Evolutionary conservation across 768 basidiomycete species (phyloP), one percentile per base, ranked within the genome.

Genomic region (Royoungia palumana): DNA sequence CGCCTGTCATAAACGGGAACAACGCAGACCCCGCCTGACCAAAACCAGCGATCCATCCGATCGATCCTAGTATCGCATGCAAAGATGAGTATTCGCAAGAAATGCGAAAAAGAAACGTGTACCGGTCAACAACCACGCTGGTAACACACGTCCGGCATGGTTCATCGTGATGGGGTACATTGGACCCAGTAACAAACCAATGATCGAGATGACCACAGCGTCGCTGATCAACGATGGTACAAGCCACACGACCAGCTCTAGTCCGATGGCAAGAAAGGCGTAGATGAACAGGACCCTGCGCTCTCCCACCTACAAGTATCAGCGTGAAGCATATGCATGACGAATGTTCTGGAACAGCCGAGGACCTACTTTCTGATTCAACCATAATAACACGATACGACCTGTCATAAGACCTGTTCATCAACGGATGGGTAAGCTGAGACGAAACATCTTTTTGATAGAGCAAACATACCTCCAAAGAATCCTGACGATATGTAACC

Each of bases 1-100:
- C 75, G 20, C 87, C 87, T 1, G 84, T 84, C 51, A 88, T 74
- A 56, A 90, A 88, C 0, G 89, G 87, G 5, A 89, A 59, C 7
- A 85, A 53, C 0, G 87, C 87, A 35, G 81, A 81, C 16, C 88
- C 88, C 3, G 85, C 80, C 59, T 85, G 82, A 0, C 88, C 87
- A 27, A 81, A 75, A 5, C 79, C 80, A 6, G 81, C 80, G 25
- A 84, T 81, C 82, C 82, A 85, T 9, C 83, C 83, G 30, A 85
- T 81, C 11, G 81, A 28, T 12, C 28, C 28, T 28, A n/a, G n/a
- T n/a, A 28, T 6, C 11, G 6, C 10, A 12, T 28, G 28, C 11
- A 12, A 11, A 28, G 3, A 28, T 28, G 28, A 28, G 28, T 12
- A 28, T 13, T 12, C 12, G 28, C 12, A 28, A 28, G 28, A 11